Evolutionary conservation across 352 stramenopile species (phyloP), one percentile per base, ranked within the genome.

Genomic region (Achlya hypogyna): DNA sequence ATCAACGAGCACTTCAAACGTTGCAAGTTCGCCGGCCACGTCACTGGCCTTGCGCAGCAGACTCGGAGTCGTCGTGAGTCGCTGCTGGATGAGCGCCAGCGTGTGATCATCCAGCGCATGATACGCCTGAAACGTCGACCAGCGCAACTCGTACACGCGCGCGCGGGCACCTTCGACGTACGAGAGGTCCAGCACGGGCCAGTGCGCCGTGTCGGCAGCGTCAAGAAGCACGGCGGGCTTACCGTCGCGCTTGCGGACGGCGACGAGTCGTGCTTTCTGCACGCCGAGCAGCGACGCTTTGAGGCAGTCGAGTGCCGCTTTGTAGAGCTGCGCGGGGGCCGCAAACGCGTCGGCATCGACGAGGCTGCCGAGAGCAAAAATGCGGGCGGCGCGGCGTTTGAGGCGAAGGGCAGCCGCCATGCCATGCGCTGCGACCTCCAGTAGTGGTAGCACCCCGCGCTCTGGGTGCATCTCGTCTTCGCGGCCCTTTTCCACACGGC

Each of bases 381-480:
- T 62, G 0, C 74, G 76, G 35, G 70, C 72, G 0, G 82, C 78
- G 5, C 82, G 73, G 0, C 84, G 72, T 63, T 91, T 89, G 32
- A 85, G 59, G 32, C 89, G 89, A 16, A 93, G 77, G 0, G 73
- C 72, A 12, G 72, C 71, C 0, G 78, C 78, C 1, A 93, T 52
- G 0, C 77, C 43, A 42, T 79, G 83, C 5, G 65, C 63, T 3
- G 89, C 51, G 0, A 72, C 51, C 6, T 64, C 27, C 3, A 93
- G 67, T 23, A 88, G 89, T 4, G 78, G 69, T 8, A 91, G 27
- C 0, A 86, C 74, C 4, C 84, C 84, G 18, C 72, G 63, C 68
- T 93, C 84, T 0, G 82, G 84, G 18, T 93, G 83, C 6, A 22
- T 28, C 70, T 91, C 81, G 45, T 91, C 81, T 0, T 31, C 14